Percentiles rank a stretch among this genome's conserved stretches.
Conservation (phyloP, 495 filamentous ascomycete genomes). For the Penicillium maclennaniae region DNA sequence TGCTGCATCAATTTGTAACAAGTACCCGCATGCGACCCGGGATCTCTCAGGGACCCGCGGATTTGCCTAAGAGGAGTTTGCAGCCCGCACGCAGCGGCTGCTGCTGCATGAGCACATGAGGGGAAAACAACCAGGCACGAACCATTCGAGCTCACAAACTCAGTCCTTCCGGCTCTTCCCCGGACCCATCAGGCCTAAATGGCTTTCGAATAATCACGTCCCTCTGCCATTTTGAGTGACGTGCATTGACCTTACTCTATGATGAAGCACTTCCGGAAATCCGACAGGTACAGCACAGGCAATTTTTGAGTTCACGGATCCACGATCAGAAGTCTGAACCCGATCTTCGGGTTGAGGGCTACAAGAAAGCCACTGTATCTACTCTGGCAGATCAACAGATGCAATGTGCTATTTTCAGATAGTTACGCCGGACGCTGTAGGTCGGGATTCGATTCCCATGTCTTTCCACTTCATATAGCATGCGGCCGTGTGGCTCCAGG, state of each 20-base stretch:
- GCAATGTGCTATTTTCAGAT: neutral
- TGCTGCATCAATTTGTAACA: conserved; percentile 5
- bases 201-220: conserved; percentile 7
- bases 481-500: conserved; percentile 17
- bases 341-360: conserved; percentile 6
- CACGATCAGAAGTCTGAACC: conserved; percentile 10
- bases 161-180: conserved; percentile 18
- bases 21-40: conserved; percentile 12
- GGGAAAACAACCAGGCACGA: conserved; percentile 16
- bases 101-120: conserved; percentile 14
- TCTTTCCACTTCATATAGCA: conserved; percentile 4
- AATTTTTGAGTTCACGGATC: conserved; percentile 10
- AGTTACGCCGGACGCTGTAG: neutral
- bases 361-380: neutral
- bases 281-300: conserved; percentile 7
- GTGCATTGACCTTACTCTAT: conserved; percentile 9
- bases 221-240: conserved; percentile 23
- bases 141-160: conserved; percentile 20
- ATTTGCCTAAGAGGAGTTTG: conserved; percentile 23
- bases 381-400: neutral
- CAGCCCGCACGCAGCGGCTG: conserved; percentile 18
- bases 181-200: conserved; percentile 14
- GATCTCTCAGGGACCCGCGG: conserved; percentile 3
- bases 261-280: conserved; percentile 9
- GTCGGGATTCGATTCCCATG: conserved; percentile 3